Base-by-base conservation (phyloP, 768 basidiomycete genomes). In the Xanthoconium stramineum region DNA sequence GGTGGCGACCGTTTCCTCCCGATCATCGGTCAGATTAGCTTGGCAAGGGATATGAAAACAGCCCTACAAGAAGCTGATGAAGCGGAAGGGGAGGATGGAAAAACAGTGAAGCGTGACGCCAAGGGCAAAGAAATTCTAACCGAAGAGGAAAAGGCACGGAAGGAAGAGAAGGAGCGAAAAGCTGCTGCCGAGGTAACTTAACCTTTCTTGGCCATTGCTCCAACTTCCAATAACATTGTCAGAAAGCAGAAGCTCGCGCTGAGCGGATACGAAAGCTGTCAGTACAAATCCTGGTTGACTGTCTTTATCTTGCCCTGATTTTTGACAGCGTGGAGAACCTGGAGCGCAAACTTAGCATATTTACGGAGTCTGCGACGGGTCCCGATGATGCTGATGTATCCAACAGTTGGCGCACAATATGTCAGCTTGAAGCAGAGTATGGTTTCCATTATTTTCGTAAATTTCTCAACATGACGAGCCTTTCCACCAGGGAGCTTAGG, bases 1-100 rank as follows among this genome's bases (percentile, higher is more conserved):
- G 94, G 94, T 43, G 93, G 93, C 3, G 91, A 94, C 50, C 75
- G 85, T 32, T 95, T 95, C 71, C 73, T 85, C 43, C 85, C 91
- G 3, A 91, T 95, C 66, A 94, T 96, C 66, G 94, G 94, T 9
- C 80, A 87, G 43, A 94, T 95, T 62, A 90, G 89, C 58, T 75
- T 96, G 52, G 94, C 91, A 32, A 80, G 82, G 63, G 94, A 96
- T 65, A 94, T 96, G 94, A 96, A 96, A 76, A 80, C 87, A 3
- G 94, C 91, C 5, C 71, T 95, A 66, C 93, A 95, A 65, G 92
- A 94, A 67, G 91, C 85, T 0, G 89, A 88, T 37, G 89, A 89
- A 48, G 82, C 78, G 0, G 85, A 85, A 54, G 79, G 74, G 19
- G 71, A 68, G n/a, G 72, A 69, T 35, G 74, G 73, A 56, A 72